Evolutionary conservation across 2,329 filamentous ascomycete genomes (phyloP).

Genomic region (Botrytis paeoniae): DNA sequence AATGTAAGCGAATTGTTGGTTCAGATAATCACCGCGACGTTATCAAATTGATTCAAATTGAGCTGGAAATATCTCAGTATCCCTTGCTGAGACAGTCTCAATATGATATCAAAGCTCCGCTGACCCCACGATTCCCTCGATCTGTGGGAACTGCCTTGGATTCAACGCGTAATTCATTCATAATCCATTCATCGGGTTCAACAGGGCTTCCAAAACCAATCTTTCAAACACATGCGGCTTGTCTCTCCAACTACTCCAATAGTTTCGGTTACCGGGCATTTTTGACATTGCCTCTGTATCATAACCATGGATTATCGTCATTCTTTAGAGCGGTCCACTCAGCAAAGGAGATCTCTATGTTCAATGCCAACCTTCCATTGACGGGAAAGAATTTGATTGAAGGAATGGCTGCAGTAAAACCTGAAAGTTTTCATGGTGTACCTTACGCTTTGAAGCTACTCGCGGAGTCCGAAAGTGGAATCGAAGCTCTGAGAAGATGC

Average conservation of each 20-base stretch:
- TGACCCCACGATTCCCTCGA: constrained; percentile 21
- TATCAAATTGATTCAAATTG: constrained; percentile 20
- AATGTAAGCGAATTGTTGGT: constrained; percentile 21
- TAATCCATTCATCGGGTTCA: constrained; percentile 45
- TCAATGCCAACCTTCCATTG: constrained; percentile 54
- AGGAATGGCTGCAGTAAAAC: constrained; percentile 43
- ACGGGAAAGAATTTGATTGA: constrained; percentile 48
- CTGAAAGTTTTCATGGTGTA: constrained; percentile 58
- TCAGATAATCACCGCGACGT: constrained; percentile 21
- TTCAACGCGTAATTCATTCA: constrained; percentile 26
- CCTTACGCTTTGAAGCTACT: constrained; percentile 64
- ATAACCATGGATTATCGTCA: constrained; percentile 56
- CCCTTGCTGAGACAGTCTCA: constrained; percentile 24
- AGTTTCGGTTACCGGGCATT: constrained; percentile 40
- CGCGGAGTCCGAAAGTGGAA: constrained; percentile 54
- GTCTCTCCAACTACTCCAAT: constrained; percentile 37
- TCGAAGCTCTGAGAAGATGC: constrained; percentile 45
- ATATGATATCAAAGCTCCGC: constrained; percentile 21
- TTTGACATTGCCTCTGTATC: constrained; percentile 56
- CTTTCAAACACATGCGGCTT: constrained; percentile 45
- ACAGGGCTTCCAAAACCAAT: constrained; percentile 60
- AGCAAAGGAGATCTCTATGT: constrained; percentile 50
- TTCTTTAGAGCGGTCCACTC: constrained; percentile 52
- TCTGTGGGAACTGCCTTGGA: constrained; percentile 11
- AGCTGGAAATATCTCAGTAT: constrained; percentile 30